phyloP scores from a whole-genome alignment of 352 stramenopile genomes.

The Achlya hypogyna region DNA sequence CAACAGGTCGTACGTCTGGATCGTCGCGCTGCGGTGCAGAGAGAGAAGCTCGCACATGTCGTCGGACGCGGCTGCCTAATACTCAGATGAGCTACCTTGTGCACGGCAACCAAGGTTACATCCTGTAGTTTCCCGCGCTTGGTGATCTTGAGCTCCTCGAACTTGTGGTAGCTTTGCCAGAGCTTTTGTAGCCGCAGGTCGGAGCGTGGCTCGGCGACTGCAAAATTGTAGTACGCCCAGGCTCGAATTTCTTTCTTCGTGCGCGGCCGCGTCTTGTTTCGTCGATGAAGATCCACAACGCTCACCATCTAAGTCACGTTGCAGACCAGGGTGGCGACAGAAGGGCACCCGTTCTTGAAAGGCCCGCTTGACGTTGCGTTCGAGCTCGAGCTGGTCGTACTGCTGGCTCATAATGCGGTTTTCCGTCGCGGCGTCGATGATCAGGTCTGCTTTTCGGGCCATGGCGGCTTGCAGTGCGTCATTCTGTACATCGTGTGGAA shows the following conservation, averaged over 20 bases:
- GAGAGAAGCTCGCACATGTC: conserved; percentile 43
- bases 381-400: conserved; percentile 6
- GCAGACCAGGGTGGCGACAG: conserved; percentile 23
- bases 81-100: background rate
- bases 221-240: conserved; percentile 49
- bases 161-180: conserved; percentile 57
- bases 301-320: conserved; percentile 29
- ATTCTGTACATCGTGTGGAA: conserved; percentile 31
- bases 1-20: conserved; percentile 40
- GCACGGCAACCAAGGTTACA: conserved; percentile 5
- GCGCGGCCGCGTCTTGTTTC: conserved; percentile 29
- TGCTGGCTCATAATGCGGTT: conserved; percentile 16
- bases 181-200: conserved; percentile 57
- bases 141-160: conserved; percentile 70
- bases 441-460: conserved; percentile 38
- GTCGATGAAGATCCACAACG: conserved; percentile 33
- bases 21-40: conserved; percentile 38
- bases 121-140: conserved; percentile 56
- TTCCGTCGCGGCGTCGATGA: conserved; percentile 32
- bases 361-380: background rate
- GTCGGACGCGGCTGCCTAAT: conserved; percentile 34
- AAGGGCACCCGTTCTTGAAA: background rate
- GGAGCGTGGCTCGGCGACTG: conserved; percentile 40
- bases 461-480: conserved; percentile 53
- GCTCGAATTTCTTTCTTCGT: conserved; percentile 52